These are phyloP conservation scores for Phytophthora pinifolia DNA, from an alignment of 352 stramenopile genomes.

Conservation along the genomic window DNA sequence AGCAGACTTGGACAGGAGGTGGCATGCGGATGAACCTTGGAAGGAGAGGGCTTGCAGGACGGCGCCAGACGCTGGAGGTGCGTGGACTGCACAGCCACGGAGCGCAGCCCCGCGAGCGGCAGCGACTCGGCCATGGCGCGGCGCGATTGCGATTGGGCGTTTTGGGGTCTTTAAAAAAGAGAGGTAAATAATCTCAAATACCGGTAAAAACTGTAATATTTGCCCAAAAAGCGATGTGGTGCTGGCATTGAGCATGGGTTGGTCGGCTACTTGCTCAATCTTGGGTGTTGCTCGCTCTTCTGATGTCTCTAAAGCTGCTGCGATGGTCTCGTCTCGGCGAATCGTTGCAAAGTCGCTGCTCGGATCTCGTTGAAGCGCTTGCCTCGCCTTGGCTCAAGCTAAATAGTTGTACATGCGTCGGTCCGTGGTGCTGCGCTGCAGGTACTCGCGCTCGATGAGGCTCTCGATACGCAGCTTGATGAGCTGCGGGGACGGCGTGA, in stretches of 20 bases:
- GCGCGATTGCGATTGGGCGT: conserved; percentile 11
- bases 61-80: conserved; percentile 42
- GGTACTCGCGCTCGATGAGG: conserved; percentile 99
- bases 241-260: no score
- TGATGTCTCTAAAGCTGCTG: no score
- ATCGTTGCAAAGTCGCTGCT: no score
- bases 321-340: no score
- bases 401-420: conserved; percentile 97
- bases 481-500: conserved; percentile 93
- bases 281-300: no score
- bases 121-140: conserved; percentile 3
- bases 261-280: no score
- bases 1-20: conserved; percentile 13
- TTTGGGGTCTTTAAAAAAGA: conserved; percentile 5
- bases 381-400: conserved; percentile 66
- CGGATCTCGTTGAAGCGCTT: neutral
- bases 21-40: neutral
- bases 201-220: no score
- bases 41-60: conserved; percentile 6
- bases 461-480: conserved; percentile 99
- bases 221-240: no score
- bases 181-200: no score
- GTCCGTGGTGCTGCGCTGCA: conserved; percentile 94
- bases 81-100: conserved; percentile 55
- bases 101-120: conserved; percentile 37